Base-by-base conservation (phyloP, 2,329 filamentous ascomycete species). In the Monilinia polystroma region DNA sequence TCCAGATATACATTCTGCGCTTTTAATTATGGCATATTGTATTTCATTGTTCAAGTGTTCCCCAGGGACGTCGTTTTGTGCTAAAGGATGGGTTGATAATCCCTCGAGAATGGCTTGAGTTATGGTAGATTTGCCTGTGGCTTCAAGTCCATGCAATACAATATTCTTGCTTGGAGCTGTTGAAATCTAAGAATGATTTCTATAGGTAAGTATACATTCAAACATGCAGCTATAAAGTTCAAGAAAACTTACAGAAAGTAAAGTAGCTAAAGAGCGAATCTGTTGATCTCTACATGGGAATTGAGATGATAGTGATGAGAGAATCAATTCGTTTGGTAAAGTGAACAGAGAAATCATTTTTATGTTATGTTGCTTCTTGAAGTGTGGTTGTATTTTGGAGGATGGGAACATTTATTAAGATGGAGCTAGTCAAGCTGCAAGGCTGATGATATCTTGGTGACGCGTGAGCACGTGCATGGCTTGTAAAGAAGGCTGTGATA, bases 111-210 rank as follows among this genome's bases (percentile, higher is more conserved):
- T 83, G 3, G 83, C 82, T 66, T 82, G 81, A 4, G 89, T 82
- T 62, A 97, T 84, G 58, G 86, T 85, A 43, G 87, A 91, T 80
- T 98, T 98, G 52, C 93, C 94, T 0, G 93, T 96, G 2, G 92
- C 90, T 74, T 93, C 88, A 41, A 93, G 86, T 62, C 95, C 95
- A 77, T 98, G 88, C 59, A 96, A 78, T 29, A 97, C 87, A 14
- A 97, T 77, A 68, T 91, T 90, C 66, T 68, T 68, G 41, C 32
- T 43, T 43, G 67, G 58, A 29, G 67, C 64, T 6, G 64, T 43
- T 18, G 52, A 58, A 12, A 68, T 67, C 67, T 70, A 51, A 26
- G 20, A 23, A 16, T n/a, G 8, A 35, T 18, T 20, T 18, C 8
- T 23, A 32, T 55, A 43, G 14, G 43, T 62, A 63, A 81, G 62